A percentile compares a stretch with the other conserved stretches of the same genome.
Evolutionary conservation across 106 monocot genomes (phyloP).

Genomic region (Triglochin maritima): DNA sequence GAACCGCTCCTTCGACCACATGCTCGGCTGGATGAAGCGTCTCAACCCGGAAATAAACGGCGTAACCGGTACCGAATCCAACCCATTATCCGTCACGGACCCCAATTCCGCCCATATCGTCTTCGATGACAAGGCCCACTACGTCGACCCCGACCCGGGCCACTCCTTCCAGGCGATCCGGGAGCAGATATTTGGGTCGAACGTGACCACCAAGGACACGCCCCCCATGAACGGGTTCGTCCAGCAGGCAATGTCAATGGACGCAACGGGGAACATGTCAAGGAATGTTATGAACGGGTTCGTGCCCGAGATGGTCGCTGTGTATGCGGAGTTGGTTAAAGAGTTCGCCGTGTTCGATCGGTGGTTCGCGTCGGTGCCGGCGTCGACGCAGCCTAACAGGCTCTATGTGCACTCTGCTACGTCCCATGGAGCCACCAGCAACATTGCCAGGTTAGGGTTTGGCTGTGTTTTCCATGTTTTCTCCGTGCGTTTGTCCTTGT

Average conservation of each 20-base stretch:
- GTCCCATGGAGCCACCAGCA: conserved; percentile 70
- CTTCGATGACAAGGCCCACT: conserved; percentile 44
- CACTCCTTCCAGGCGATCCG: conserved; percentile 86
- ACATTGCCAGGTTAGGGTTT: conserved; percentile 21
- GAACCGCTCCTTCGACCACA: conserved; percentile 81
- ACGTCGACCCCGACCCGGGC: conserved; percentile 69
- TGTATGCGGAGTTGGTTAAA: conserved; percentile 43
- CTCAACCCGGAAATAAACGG: conserved; percentile 64
- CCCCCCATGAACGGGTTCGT: conserved; percentile 66
- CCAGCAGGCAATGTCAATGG: conserved; percentile 41
- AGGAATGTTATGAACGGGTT: conserved; percentile 77
- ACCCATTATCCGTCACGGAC: conserved; percentile 31
- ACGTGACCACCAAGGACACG: conserved; percentile 28
- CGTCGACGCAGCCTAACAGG: conserved; percentile 81
- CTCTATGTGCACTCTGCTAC: conserved; percentile 77
- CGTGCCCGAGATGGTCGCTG: conserved; percentile 69
- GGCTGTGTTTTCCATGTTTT: not conserved
- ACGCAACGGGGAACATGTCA: conserved; percentile 30
- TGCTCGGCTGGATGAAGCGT: conserved; percentile 75
- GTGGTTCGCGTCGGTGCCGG: conserved; percentile 74
- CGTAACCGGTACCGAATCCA: conserved; percentile 47
- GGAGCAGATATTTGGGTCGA: conserved; percentile 78
- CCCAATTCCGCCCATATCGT: conserved; percentile 24
- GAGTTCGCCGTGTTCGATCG: conserved; percentile 79
- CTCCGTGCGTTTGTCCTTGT: no score